phyloP scores from a whole-genome alignment of 441 rosid genomes.

The Euphorbia corollata region DNA sequence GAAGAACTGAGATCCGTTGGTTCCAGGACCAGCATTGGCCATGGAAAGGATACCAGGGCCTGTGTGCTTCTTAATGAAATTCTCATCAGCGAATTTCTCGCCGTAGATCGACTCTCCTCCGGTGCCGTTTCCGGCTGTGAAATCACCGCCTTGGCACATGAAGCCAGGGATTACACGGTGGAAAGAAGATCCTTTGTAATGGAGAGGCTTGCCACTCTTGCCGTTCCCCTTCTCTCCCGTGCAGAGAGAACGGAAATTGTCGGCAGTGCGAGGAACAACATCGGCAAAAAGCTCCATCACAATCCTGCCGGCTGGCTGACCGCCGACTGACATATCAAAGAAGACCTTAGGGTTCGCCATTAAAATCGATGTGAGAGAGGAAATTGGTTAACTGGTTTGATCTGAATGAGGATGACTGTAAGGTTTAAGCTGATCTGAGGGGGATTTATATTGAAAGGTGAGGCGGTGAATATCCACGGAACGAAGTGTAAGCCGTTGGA shows the following conservation, averaged over 20 bases:
- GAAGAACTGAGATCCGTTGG: conserved; percentile 47
- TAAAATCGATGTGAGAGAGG: no score
- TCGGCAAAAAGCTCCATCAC: no score
- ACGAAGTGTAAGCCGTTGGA: no score
- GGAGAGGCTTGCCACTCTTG: conserved; percentile 52
- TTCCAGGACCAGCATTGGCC: conserved; percentile 42
- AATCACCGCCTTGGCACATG: conserved; percentile 76
- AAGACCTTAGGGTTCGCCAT: no score
- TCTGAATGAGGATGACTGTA: no score
- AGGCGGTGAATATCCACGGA: no score
- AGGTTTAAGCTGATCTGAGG: no score
- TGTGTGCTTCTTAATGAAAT: conserved; percentile 34
- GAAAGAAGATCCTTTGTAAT: conserved; percentile 61
- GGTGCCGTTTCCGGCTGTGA: conserved; percentile 64
- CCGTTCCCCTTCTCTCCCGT: conserved; percentile 73
- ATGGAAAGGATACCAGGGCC: conserved; percentile 39
- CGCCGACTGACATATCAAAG: no score
- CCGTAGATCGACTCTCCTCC: conserved; percentile 48
- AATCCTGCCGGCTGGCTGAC: no score
- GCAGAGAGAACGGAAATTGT: conserved; percentile 81
- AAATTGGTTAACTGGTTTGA: no score
- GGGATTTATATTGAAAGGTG: no score
- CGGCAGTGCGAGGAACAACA: conserved; percentile 45
- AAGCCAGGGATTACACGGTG: conserved; percentile 66
- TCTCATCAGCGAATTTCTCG: conserved; percentile 39